phyloP scores from a whole-genome alignment of 208 protist genomes.

The Leishmania aethiopica region DNA sequence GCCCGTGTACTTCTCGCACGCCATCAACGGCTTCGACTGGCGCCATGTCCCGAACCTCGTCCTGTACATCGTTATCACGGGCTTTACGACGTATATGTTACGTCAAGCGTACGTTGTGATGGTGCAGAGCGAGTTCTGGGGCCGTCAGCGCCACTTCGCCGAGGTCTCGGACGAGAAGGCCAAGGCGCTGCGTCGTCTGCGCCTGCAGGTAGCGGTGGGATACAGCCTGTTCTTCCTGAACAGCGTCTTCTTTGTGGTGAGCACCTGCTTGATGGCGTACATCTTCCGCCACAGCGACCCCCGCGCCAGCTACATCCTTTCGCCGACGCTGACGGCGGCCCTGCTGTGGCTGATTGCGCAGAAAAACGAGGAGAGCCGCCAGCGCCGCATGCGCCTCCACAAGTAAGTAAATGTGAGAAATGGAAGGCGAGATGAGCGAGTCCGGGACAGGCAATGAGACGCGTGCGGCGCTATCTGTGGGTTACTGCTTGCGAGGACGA shows the following conservation, averaged over 20 bases:
- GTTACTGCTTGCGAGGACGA: not conserved
- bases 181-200: slow-evolving; percentile 68
- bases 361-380: slow-evolving; percentile 92
- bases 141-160: slow-evolving; percentile 84
- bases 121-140: slow-evolving; percentile 90
- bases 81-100: slow-evolving; percentile 77
- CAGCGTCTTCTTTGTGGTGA: slow-evolving; percentile 77
- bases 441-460: not conserved
- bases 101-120: slow-evolving; percentile 85
- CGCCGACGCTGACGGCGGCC: slow-evolving; percentile 74
- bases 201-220: slow-evolving; percentile 80
- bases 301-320: slow-evolving; percentile 77
- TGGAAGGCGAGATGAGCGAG: not conserved
- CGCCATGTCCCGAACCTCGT: slow-evolving; percentile 43
- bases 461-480: not conserved
- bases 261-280: slow-evolving; percentile 77
- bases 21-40: slow-evolving; percentile 84
- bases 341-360: slow-evolving; percentile 87
- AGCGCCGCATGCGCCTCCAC: slow-evolving; percentile 78
- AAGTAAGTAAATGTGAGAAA: slow-evolving; percentile 44
- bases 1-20: slow-evolving; percentile 86
- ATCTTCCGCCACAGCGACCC: slow-evolving; percentile 89
- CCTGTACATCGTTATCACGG: slow-evolving; percentile 62
- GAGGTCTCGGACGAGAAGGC: slow-evolving; percentile 68
- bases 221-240: slow-evolving; percentile 89